Evolutionary conservation across 208 protist genomes (phyloP), one percentile per base, ranked within the genome.

Genomic region (Leishmania lainsoni): DNA sequence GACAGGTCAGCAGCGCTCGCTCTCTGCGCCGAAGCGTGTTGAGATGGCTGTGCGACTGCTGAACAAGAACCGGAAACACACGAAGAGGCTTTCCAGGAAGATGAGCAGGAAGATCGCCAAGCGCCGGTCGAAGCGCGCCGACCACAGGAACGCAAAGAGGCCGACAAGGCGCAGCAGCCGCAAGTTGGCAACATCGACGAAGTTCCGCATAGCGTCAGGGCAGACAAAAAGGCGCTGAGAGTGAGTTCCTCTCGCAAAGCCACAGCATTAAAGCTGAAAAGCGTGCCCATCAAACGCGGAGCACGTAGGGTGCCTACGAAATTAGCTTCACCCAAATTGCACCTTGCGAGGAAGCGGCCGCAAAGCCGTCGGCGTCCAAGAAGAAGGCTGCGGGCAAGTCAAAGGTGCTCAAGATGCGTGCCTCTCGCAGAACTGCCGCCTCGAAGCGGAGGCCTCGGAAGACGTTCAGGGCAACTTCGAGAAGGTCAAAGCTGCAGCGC

Each of bases 31-130:
- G 56, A 78, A 80, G 59, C 85, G 84, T n/a, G 65, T 90, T 0
- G 66, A 83, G 20, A 85, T 80, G 65, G 86, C 86, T 14, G 80
- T 81, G 73, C 83, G 86, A 3, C 72, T 90, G 16, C 78, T 90
- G 42, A 68, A 51, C 20, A 85, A 85, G 58, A 29, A 75, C 32
- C n/a, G 63, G 26, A 68, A 75, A 35, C 69, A 63, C 71, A 29
- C 32, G 58, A 83, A 81, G 59, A 75, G 65, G 52, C 3, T 69
- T 9, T 66, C 75, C n/a, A 83, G 48, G n/a, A 81, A 54, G 56
- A 45, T 63, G 78, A 68, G 32, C 29, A 75, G 69, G 26, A 71
- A 48, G 54, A 14, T 76, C 9, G 9, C 5, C 49, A 32, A 16
- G 59, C 56, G 61, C 49, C 76, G 63, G 56, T 14, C 56, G 9